Base-by-base conservation (phyloP, 2,329 filamentous ascomycete genomes). In the Phoma sp. region DNA sequence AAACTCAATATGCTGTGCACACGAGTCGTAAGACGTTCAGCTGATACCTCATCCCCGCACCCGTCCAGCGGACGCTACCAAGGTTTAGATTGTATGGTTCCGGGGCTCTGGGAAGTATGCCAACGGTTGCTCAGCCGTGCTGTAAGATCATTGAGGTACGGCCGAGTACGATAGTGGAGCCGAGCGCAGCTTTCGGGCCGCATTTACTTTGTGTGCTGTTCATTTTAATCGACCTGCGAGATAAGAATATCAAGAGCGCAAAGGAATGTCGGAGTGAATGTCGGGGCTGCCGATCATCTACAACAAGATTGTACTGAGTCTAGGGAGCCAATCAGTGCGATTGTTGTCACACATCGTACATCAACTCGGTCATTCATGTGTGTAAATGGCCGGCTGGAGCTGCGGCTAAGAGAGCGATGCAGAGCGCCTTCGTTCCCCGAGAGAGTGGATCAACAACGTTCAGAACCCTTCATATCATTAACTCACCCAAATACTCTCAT, bases 351-450 rank as follows among this genome's bases (percentile, higher is more conserved):
- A 56, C 23, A 47, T 55, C 42, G 53, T 45, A 57, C 42, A 59
- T 38, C 47, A 30, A 56, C 48, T 48, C 53, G 39, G 58, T 58
- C 61, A 60, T 63, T 39, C 18, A 23, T 42, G 52, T 49, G 56
- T 53, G 53, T 56, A 57, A 59, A 34, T 59, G 51, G 47, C 60
- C 50, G 60, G 42, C 32, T 56, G 36, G 39, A 40, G 47, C 47
- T 55, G 33, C 36, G 46, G 49, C 56, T 55, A 54, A 43, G 14
- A 37, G 21, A 17, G 25, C 36, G 34, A 26, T 48, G 34, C 48
- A 56, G 37, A 45, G 21, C 29, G 40, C 45, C 33, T 45, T 42
- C 29, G 34, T 33, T 51, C 21, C n/a, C 39, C 46, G 33, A 38
- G 15, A 42, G 18, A 39, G 25, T 45, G 33, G 42, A 53, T 42